phyloP scores from a whole-genome alignment of 495 filamentous ascomycete species.

The Penicillium pulvis region DNA sequence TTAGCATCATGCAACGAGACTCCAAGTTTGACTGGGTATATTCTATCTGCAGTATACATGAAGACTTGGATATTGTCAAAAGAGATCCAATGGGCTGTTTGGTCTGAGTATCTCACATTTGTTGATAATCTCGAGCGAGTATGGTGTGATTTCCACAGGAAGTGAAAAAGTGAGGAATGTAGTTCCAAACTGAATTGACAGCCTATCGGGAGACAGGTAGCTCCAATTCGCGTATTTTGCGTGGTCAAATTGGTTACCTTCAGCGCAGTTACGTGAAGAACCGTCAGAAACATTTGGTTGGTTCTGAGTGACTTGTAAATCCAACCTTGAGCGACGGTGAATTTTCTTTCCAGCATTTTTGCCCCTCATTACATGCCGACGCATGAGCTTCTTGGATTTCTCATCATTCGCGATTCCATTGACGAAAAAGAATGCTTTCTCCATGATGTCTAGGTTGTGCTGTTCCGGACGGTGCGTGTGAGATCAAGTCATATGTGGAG shows the following conservation, averaged over 20 bases:
- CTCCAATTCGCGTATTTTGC: no score
- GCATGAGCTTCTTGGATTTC: constrained; percentile 22
- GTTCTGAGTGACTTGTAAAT: neutral
- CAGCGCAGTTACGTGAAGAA: neutral
- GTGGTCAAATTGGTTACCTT: neutral
- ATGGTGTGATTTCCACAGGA: constrained; percentile 15
- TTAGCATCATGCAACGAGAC: constrained; percentile 26
- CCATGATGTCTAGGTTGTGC: constrained; percentile 20
- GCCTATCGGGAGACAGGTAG: no score
- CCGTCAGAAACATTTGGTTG: neutral
- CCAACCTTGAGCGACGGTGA: constrained; percentile 24
- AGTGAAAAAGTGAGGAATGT: constrained; percentile 10
- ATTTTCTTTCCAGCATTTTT: constrained; percentile 30
- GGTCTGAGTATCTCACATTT: constrained; percentile 11
- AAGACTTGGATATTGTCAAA: no score
- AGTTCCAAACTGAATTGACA: constrained; percentile 4
- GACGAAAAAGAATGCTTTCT: constrained; percentile 23
- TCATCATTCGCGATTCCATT: constrained; percentile 19
- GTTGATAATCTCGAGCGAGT: constrained; percentile 18
- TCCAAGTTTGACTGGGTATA: constrained; percentile 24
- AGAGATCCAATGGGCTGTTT: no score
- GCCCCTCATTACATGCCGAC: constrained; percentile 36
- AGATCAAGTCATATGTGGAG: no score
- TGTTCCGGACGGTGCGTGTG: no score
- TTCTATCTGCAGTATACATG: no score